Base-by-base conservation (phyloP, 495 filamentous ascomycete genomes). In the Astrothelium macrocarpum region DNA sequence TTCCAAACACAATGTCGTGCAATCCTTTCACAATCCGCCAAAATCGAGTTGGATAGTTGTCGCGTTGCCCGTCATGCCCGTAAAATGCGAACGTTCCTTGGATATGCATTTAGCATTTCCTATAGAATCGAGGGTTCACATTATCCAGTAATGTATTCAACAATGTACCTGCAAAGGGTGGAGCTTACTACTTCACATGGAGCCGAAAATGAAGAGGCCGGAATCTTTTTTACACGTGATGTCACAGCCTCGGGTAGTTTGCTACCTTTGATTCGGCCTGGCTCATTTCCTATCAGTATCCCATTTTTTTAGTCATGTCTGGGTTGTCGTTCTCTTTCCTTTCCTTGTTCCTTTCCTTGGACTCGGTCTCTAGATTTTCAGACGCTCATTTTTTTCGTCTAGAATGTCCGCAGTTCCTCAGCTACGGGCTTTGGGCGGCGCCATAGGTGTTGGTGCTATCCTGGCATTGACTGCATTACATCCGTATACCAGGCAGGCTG, bases 341-440 rank as follows among this genome's bases (percentile, higher is more conserved):
- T 11, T n/a, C 7, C 25, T 56, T 56, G 12, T 56, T 29, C 16
- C 20, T 56, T 29, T 56, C 49, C 0, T 20, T 49, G 11, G 7
- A 18, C 43, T 20, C n/a, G n/a, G n/a, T 49, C 3, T 18, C 10
- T 11, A 49, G 43, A 39, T 49, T 12, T 49, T n/a, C 16, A 49
- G n/a, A 5, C 45, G 16, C 23, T 26, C 25, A 9, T 29, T 11
- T 5, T 12, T 56, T 29, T 12, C 25, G 25, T 20, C 49, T 2
- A 29, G 7, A 56, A 56, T 56, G 49, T 56, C 49, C 25, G 49
- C 49, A 56, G 49, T 56, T 9, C 49, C 49, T 28, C 49, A 56
- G 25, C 20, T 56, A 56, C 49, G 49, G 25, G 49, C 49, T 20
- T 29, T 56, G 25, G 49, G 49, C 25, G 49, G 49, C 25, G 49